Conservation (phyloP, 2,329 filamentous ascomycete genomes). For the Magnaporthiopsis poae region DNA sequence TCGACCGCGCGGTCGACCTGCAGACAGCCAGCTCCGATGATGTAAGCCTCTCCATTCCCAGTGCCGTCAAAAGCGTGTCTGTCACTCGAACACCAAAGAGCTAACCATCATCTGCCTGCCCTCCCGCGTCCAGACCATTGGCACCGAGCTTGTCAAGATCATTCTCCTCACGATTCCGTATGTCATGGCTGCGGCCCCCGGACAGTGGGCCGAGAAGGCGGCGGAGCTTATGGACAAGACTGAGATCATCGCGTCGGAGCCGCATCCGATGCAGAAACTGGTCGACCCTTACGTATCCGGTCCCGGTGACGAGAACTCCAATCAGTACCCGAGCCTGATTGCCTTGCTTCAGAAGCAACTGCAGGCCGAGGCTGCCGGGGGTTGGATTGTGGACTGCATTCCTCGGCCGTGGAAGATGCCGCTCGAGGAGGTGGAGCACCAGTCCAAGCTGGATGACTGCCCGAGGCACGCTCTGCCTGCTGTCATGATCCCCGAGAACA, state of each 20-base stretch:
- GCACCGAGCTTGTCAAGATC: constrained; percentile 87
- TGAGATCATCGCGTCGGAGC: constrained; percentile 82
- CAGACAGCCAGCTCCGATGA: constrained; percentile 91
- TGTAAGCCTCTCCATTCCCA: constrained; percentile 39
- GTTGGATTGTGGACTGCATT: constrained; percentile 64
- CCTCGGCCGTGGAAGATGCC: constrained; percentile 60
- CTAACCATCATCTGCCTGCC: neutral
- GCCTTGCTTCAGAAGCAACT: constrained; percentile 78
- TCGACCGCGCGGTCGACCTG: constrained; percentile 78
- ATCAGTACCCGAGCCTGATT: constrained; percentile 59
- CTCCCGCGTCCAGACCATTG: constrained; percentile 41
- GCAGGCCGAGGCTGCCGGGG: constrained; percentile 60
- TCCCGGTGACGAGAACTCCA: constrained; percentile 51
- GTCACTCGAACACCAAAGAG: neutral
- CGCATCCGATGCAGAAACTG: constrained; percentile 71
- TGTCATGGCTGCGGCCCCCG: constrained; percentile 63
- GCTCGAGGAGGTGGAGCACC: constrained; percentile 48
- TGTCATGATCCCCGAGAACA: constrained; percentile 64
- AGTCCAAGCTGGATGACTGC: constrained; percentile 47
- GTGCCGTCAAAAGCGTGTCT: neutral
- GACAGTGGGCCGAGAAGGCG: constrained; percentile 59
- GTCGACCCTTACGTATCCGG: constrained; percentile 73
- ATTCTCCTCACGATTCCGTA: constrained; percentile 93
- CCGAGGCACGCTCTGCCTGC: constrained; percentile 70
- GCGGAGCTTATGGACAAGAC: constrained; percentile 81